Base-by-base conservation (phyloP, 164 flowering plant genomes). In the Santalum album region DNA sequence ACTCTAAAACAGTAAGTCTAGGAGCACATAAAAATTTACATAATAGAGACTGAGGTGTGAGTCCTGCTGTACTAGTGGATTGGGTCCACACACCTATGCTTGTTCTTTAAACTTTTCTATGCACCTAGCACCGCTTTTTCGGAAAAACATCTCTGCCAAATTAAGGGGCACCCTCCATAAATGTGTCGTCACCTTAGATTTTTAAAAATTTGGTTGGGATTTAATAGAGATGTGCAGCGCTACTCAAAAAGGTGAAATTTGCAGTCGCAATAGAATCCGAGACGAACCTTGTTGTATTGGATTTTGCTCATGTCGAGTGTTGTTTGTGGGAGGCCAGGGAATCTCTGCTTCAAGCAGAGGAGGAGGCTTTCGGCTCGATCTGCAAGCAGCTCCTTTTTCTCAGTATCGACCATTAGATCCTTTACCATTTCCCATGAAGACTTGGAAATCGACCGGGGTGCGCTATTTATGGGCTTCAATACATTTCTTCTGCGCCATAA, bases 391-490 rank as follows among this genome's bases (percentile, higher is more conserved):
- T 75, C 79, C 42, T 69, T 63, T 65, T 77, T 82, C 4, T 79
- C 84, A 10, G 45, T 69, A 67, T 82, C 87, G 35, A 63, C 54
- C 67, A 77, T 70, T 21, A 82, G 45, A 6, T 82, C 87, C 65
- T 77, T 82, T 16, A 79, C 76, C 65, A 77, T 51, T 38, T 63
- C 87, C 87, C 87, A 79, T 22, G 84, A 77, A 16, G 82, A 69
- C 50, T 57, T 77, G 19, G 84, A 74, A 49, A 32, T 70, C 23
- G 75, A 65, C 18, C 73, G 59, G 50, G 19, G 54, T 15, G 70
- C 44, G 45, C 34, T 63, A 22, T 38, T 65, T n/a, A 36, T 18
- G 14, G 74, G 73, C 64, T 67, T 74, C 12, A 69, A 55, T 35
- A 58, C 56, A 22, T 54, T 57, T 64, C 63, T 77, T 51, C 60